Evolutionary conservation across 345 rosid species (phyloP).

Genomic region (Sonneratia caseolaris): DNA sequence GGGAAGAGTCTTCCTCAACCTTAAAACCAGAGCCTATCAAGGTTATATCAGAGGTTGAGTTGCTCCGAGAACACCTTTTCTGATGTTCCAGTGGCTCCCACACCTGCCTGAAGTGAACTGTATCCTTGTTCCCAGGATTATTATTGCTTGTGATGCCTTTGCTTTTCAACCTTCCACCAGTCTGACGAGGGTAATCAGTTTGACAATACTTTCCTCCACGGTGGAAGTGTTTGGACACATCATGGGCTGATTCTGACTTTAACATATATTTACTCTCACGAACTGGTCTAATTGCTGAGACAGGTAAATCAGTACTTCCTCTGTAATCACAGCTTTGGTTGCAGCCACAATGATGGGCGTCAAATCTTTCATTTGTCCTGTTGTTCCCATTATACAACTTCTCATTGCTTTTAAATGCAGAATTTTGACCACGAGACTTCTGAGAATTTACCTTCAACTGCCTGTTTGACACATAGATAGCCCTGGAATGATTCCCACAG

Average conservation of each 20-base stretch:
- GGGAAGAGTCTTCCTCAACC: constrained; percentile 27
- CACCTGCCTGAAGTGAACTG: constrained; percentile 45
- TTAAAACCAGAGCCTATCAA: constrained; percentile 37
- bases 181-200: constrained; percentile 35
- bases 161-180: constrained; percentile 47
- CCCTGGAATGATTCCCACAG: constrained; percentile 42
- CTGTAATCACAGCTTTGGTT: constrained; percentile 45
- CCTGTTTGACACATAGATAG: constrained; percentile 39
- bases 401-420: constrained; percentile 43
- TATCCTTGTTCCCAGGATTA: constrained; percentile 28
- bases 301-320: constrained; percentile 44
- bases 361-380: constrained; percentile 47
- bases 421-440: constrained; percentile 39
- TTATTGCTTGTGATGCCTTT: constrained; percentile 29
- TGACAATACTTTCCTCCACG: constrained; percentile 45
- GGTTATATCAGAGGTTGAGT: constrained; percentile 49
- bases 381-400: constrained; percentile 41
- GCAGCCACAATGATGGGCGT: constrained; percentile 53
- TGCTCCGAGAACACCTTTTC: constrained; percentile 54
- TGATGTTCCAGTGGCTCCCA: constrained; percentile 72
- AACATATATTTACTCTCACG: constrained; percentile 39
- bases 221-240: constrained; percentile 49
- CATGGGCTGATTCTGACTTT: constrained; percentile 44
- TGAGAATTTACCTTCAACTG: constrained; percentile 35
- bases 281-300: constrained; percentile 37